A percentile compares a stretch with the other conserved stretches of the same genome.
Evolutionary conservation across 208 protist genomes (phyloP).

Genomic region (Zelonia costaricensis): DNA sequence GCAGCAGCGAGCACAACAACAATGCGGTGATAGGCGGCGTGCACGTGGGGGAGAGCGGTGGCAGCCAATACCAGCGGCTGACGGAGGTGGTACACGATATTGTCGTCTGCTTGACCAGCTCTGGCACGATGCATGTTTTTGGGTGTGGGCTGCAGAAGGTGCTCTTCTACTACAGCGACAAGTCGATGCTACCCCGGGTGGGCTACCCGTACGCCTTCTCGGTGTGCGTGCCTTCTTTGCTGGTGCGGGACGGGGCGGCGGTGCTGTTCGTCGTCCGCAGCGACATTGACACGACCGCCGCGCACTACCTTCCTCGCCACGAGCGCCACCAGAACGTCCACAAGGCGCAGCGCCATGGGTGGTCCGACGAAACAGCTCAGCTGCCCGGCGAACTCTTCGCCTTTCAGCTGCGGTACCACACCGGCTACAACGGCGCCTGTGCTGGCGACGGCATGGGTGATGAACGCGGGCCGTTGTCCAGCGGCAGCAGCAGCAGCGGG

Average conservation of each 20-base stretch:
- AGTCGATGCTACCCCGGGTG: slow-evolving; percentile 28
- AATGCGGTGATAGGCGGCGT: neutral
- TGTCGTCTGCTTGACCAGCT: slow-evolving; percentile 43
- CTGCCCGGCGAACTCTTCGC: slow-evolving; percentile 22
- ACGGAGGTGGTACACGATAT: slow-evolving; percentile 33
- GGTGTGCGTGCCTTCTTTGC: slow-evolving; percentile 23
- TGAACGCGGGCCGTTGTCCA: too few species aligned
- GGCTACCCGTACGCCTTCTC: slow-evolving; percentile 34
- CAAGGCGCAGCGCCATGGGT: neutral
- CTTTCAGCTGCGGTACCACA: slow-evolving; percentile 24
- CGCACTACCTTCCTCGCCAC: slow-evolving; percentile 20
- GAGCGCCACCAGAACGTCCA: slow-evolving; percentile 1
- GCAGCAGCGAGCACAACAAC: slow-evolving; percentile 10
- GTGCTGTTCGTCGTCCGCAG: slow-evolving; percentile 25
- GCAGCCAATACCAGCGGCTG: slow-evolving; percentile 23
- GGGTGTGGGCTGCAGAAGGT: slow-evolving; percentile 33
- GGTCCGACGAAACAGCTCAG: neutral
- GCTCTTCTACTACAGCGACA: slow-evolving; percentile 35
- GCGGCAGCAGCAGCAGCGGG: neutral
- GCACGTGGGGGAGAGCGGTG: slow-evolving; percentile 1
- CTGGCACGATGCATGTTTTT: slow-evolving; percentile 53
- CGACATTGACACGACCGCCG: slow-evolving; percentile 17
- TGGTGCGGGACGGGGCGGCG: slow-evolving; percentile 8
- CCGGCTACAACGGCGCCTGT: neutral
- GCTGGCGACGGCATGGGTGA: neutral